Evolutionary conservation across 257 asterid species (phyloP).

Genomic region (Anisodus tanguticus): DNA sequence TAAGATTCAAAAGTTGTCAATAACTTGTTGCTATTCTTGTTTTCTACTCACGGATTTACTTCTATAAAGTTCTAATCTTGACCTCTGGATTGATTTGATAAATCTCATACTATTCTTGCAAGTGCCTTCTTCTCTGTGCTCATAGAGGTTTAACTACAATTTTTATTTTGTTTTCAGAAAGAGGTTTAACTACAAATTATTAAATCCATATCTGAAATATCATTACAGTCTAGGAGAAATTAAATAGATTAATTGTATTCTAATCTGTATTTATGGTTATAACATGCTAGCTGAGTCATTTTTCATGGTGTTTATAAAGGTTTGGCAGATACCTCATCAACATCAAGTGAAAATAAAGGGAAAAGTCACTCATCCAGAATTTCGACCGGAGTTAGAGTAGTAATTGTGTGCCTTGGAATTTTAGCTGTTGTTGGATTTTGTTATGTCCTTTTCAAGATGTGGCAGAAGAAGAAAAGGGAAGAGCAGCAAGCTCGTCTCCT

Average conservation of each 20-base stretch:
- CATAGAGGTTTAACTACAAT: background rate
- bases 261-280: background rate
- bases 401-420: conserved; percentile 52
- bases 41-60: background rate
- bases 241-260: background rate
- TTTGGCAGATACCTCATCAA: conserved; percentile 45
- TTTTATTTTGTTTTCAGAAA: background rate
- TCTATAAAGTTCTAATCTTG: background rate
- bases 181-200: background rate
- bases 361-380: conserved; percentile 49
- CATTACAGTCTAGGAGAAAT: background rate
- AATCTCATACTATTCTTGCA: background rate
- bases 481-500: conserved; percentile 86
- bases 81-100: background rate
- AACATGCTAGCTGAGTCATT: background rate
- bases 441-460: conserved; percentile 63
- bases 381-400: conserved; percentile 41
- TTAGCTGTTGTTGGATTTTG: conserved; percentile 53
- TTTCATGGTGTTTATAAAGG: conserved; percentile 42
- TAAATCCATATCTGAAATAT: background rate
- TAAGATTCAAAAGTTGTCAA: too few species aligned
- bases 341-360: conserved; percentile 38
- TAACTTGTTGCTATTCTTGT: background rate
- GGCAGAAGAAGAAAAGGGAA: conserved; percentile 89
- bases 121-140: background rate